Evolutionary conservation across 768 basidiomycete genomes (phyloP).

Genomic region (Lentinula sp.): DNA sequence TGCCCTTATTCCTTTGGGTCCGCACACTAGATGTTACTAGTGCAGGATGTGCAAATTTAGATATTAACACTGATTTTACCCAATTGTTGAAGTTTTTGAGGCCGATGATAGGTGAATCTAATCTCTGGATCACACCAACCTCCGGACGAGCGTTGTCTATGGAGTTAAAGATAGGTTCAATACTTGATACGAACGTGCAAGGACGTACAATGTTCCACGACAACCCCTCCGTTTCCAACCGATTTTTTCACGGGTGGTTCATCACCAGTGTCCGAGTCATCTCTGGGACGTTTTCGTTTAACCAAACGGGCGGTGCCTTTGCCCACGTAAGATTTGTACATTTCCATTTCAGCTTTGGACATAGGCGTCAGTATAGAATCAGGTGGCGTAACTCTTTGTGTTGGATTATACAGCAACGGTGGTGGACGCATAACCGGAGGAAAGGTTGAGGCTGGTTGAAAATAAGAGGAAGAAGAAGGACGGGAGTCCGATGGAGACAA

Average conservation of each 20-base stretch:
- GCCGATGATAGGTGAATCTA: slow-evolving; percentile 91
- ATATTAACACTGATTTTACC: slow-evolving; percentile 97
- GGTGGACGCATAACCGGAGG: slow-evolving; percentile 25
- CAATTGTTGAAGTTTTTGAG: slow-evolving; percentile 99
- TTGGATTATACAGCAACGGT: slow-evolving; percentile 58
- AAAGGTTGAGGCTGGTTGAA: slow-evolving; percentile 21
- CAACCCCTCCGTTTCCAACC: slow-evolving; percentile 64
- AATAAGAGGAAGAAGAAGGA: slow-evolving; percentile 33
- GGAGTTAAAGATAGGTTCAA: neutral
- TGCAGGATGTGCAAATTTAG: slow-evolving; percentile 76
- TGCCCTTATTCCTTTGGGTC: slow-evolving; percentile 41
- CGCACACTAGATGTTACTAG: slow-evolving; percentile 30
- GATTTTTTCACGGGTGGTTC: slow-evolving; percentile 42
- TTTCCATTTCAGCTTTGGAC: slow-evolving; percentile 53
- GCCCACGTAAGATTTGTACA: slow-evolving; percentile 51
- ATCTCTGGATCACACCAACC: slow-evolving; percentile 78
- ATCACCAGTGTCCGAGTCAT: slow-evolving; percentile 30
- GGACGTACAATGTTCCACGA: slow-evolving; percentile 74
- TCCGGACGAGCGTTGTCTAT: slow-evolving; percentile 92
- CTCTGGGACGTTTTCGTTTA: slow-evolving; percentile 46
- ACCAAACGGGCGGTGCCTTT: slow-evolving; percentile 46
- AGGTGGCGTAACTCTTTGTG: slow-evolving; percentile 53
- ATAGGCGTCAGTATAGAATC: slow-evolving; percentile 60
- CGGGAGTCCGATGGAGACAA: slow-evolving; percentile 16
- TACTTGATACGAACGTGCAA: slow-evolving; percentile 5